Conservation (phyloP, 768 basidiomycete species). For the Pholiota conissans region DNA sequence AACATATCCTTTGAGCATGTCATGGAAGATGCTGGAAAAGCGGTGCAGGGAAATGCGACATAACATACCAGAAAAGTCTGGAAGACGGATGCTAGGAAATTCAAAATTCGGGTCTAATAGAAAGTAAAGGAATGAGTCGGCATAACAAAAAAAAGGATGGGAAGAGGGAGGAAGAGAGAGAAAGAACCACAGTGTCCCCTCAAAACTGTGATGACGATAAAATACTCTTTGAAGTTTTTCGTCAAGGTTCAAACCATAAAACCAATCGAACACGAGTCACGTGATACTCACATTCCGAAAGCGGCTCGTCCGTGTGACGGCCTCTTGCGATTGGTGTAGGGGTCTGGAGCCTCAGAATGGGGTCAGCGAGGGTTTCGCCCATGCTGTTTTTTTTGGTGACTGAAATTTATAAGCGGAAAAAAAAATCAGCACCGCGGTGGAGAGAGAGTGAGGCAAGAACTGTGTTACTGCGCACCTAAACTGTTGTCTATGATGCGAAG, state of each 20-base stretch:
- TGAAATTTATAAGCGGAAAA: neutral
- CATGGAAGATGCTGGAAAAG: constrained; percentile 17
- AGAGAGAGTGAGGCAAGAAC: neutral
- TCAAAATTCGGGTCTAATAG: constrained; percentile 18
- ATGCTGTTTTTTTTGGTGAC: neutral
- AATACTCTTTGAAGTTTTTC: neutral
- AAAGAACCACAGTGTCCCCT: neutral
- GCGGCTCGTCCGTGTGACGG: neutral
- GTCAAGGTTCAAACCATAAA: neutral
- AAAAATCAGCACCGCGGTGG: neutral
- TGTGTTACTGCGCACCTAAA: too few relatives aligned
- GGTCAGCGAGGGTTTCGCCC: neutral
- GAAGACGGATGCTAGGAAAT: constrained; percentile 5
- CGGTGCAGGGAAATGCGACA: constrained; percentile 11
- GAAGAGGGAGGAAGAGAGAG: constrained; percentile 5
- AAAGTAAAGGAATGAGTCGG: constrained; percentile 24
- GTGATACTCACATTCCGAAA: neutral
- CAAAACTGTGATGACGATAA: neutral
- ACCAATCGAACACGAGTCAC: neutral
- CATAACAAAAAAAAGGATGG: constrained; percentile 20
- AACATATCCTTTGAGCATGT: neutral
- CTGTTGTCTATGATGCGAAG: too few relatives aligned
- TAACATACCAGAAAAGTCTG: constrained; percentile 21
- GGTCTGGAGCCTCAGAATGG: neutral
- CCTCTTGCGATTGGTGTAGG: neutral